Percentiles rank a stretch among this genome's conserved stretches.
Evolutionary conservation across 1,284 basidiomycete genomes (phyloP).

Genomic region (Ceratobasidium sp.): DNA sequence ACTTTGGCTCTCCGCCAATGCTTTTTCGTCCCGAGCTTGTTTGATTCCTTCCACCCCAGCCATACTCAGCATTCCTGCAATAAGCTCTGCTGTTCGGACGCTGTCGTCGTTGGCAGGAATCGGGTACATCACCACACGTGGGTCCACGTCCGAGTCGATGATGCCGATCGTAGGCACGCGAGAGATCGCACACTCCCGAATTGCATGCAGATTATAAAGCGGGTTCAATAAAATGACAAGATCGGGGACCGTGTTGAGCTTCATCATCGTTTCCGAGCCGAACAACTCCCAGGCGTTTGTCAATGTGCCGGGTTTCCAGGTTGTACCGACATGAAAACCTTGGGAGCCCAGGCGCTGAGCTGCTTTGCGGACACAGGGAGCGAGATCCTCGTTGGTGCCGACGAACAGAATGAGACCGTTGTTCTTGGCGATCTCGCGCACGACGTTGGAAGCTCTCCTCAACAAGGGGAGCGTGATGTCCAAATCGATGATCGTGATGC

Average conservation of each 20-base stretch:
- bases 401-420: conserved; percentile 92
- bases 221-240: conserved; percentile 92
- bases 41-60: conserved; percentile 87
- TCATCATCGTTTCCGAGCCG: conserved; percentile 67
- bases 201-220: conserved; percentile 80
- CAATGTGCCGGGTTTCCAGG: conserved; percentile 94
- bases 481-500: conserved; percentile 93
- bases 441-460: conserved; percentile 88
- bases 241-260: conserved; percentile 79
- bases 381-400: conserved; percentile 84
- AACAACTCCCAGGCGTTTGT: conserved; percentile 90
- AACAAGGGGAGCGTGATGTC: conserved; percentile 94
- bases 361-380: conserved; percentile 80
- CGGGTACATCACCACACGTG: conserved; percentile 96
- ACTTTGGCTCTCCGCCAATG: conserved; percentile 32
- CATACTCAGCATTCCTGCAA: conserved; percentile 90
- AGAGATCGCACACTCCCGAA: conserved; percentile 85
- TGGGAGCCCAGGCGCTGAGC: conserved; percentile 77
- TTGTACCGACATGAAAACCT: conserved; percentile 85
- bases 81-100: conserved; percentile 87
- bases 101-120: conserved; percentile 99
- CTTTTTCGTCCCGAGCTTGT: conserved; percentile 47
- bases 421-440: conserved; percentile 81
- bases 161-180: conserved; percentile 91
- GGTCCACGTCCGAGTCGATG: conserved; percentile 95